Evolutionary conservation across 2,329 filamentous ascomycete species (phyloP), one percentile per base, ranked within the genome.

Genomic region (Penicillium digitatum): DNA sequence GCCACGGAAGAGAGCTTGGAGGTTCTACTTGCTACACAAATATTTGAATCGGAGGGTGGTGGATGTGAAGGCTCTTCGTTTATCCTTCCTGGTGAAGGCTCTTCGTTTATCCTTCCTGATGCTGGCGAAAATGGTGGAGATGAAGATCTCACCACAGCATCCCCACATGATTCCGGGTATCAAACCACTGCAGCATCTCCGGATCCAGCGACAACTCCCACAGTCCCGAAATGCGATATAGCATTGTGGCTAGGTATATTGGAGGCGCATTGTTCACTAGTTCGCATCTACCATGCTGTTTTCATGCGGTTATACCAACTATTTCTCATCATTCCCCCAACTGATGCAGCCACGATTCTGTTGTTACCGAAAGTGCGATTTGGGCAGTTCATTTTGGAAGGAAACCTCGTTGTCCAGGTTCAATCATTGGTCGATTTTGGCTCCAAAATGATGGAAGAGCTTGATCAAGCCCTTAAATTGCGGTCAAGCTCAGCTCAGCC

Each of bases 281-380:
- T 56, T 10, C 56, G 53, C 2, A 26, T 63, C 5, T 61, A 65
- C 40, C 59, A 53, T 20, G 44, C 53, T 3, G 38, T 62, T 12
- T 64, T 63, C 11, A 56, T 37, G 12, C 54, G 59, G 10, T 44
- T 65, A 5, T 61, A 64, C 42, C 62, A 61, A 20, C 29, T 58
- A 0, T 57, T 64, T 40, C 51, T 64, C 8, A 52, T 58, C 16
- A 35, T 59, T 10, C 52, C 61, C 6, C 62, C 57, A 5, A 29
- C 20, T 10, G 56, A 64, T 18, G 58, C 54, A 4, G 47, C 44
- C 8, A 26, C 32, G 1, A 54, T 63, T 37, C 16, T 63, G 5
- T 14, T 59, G 7, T 34, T 65, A 8, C 55, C 62, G 1, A 57
- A 24, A 20, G 39, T 58, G 4, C 52, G 44, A 1, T 54, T 57